These are phyloP conservation scores for Saccharum spontaneum DNA, from an alignment of 176 grass and related monocot genomes.

Conservation along the genomic window DNA sequence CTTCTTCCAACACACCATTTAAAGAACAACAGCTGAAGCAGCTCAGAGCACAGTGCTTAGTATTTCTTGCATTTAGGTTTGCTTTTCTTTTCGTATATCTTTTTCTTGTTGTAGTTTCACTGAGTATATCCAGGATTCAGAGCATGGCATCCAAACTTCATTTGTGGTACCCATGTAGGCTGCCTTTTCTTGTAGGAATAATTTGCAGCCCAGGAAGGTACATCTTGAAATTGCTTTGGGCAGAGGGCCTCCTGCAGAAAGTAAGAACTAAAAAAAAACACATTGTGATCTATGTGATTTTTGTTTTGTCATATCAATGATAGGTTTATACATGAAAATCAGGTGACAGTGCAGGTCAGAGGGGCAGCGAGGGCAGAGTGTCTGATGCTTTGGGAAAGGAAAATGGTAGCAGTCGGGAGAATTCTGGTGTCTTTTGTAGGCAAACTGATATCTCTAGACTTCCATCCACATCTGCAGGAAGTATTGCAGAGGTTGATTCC, in stretches of 20 bases:
- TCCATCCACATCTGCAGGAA: constrained; percentile 70
- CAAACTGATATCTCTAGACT: constrained; percentile 55
- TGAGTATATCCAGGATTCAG: constrained; percentile 11
- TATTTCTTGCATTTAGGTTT: constrained; percentile 99
- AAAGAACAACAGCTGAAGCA: constrained; percentile 98
- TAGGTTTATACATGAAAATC: constrained; percentile 41
- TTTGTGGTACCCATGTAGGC: constrained; percentile 31
- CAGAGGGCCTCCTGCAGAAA: constrained; percentile 54
- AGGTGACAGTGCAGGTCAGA: constrained; percentile 56
- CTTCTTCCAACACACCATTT: constrained; percentile 64
- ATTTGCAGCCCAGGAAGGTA: constrained; percentile 78
- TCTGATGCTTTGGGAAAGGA: constrained; percentile 77
- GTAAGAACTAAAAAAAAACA: constrained; percentile 56
- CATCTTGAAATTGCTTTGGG: constrained; percentile 98
- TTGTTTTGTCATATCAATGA: constrained; percentile 30
- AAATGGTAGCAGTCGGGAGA: constrained; percentile 63
- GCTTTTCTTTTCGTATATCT: neutral
- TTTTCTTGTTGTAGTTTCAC: neutral
- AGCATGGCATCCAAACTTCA: constrained; percentile 18
- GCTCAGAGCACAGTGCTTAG: constrained; percentile 97
- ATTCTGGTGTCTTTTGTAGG: constrained; percentile 58
- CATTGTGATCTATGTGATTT: constrained; percentile 23
- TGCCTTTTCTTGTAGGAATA: constrained; percentile 66
- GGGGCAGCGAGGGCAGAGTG: constrained; percentile 67
- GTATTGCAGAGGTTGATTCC: constrained; percentile 69